phyloP scores from a whole-genome alignment of 768 basidiomycete species.

The Trametes meyenii region DNA sequence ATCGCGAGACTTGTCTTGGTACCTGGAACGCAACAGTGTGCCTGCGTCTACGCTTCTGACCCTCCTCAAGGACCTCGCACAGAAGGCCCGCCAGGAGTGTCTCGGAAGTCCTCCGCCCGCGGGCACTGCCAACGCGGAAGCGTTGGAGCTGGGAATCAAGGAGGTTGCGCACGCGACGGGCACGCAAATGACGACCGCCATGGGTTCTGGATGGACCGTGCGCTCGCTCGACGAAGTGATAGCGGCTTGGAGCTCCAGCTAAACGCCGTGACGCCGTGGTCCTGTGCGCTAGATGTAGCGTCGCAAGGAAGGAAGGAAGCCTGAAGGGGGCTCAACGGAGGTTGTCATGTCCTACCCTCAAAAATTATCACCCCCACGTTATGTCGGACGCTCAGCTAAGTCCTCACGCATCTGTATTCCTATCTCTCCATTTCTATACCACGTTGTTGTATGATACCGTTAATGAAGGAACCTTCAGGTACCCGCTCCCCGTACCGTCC shows the following conservation, averaged over 20 bases:
- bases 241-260: slow-evolving; percentile 48
- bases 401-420: background rate
- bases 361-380: background rate
- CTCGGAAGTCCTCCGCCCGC: slow-evolving; percentile 50
- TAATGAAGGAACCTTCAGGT: background rate
- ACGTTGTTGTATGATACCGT: slow-evolving; percentile 12
- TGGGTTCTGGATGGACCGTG: slow-evolving; percentile 76
- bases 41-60: slow-evolving; percentile 70
- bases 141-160: slow-evolving; percentile 65
- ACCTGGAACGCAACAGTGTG: slow-evolving; percentile 67
- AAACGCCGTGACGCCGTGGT: background rate
- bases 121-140: slow-evolving; percentile 43
- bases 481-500: background rate
- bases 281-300: background rate
- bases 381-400: background rate
- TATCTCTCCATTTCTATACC: background rate
- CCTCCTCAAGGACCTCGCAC: slow-evolving; percentile 61
- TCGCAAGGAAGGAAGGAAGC: background rate
- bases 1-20: slow-evolving; percentile 63
- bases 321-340: background rate
- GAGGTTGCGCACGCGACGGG: slow-evolving; percentile 89
- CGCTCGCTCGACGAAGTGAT: slow-evolving; percentile 69
- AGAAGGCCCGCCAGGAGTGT: slow-evolving; percentile 63
- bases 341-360: background rate
- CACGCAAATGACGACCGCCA: slow-evolving; percentile 69